Evolutionary conservation across 2,329 filamentous ascomycete species (phyloP), one percentile per base, ranked within the genome.

Genomic region (Aspergillus floridensis): DNA sequence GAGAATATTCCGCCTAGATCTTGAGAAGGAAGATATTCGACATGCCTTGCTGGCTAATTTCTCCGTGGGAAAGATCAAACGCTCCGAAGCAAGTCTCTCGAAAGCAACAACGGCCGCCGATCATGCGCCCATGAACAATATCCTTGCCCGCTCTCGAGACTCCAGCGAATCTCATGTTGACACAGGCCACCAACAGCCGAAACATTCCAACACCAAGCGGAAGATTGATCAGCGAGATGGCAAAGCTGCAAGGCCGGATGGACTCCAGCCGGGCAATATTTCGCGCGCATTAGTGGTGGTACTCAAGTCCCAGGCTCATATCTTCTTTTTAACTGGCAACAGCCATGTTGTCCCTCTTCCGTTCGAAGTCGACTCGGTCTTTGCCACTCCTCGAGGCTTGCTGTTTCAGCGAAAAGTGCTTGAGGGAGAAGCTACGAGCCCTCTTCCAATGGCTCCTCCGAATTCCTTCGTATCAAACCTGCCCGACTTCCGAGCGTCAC

Each of bases 321-420:
- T 99, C 65, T 96, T 93, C 80, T 97, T 96, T 72, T 84, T 98
- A 41, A 86, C 90, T 2, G 93, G 93, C 21, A 88, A 91, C 35
- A 95, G 86, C 71, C 91, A 99, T 82, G 86, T 96, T 59, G 84
- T 98, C 51, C 92, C 96, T 73, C 86, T 99, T 70, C 93, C 93
- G 1, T 99, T 99, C 71, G 93, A 98, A 76, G 90, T 97, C 47
- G 92, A 96, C 71, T 86, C 86, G 56, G 92, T 91, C 31, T 91
- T 93, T 73, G 87, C 93, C 38, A 90, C 91, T 12, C 90, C 92
- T 5, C 82, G 86, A 32, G 95, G 95, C 26, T 83, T 98, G 53
- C 84, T 99, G 21, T 86, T 99, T 58, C 93, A 98, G 75, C 84
- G 93, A 61, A 96, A 89, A 71, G 80, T 88, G 47, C 82, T 65